phyloP scores from a whole-genome alignment of 1,284 basidiomycete genomes.

The Moniliella sp. region DNA sequence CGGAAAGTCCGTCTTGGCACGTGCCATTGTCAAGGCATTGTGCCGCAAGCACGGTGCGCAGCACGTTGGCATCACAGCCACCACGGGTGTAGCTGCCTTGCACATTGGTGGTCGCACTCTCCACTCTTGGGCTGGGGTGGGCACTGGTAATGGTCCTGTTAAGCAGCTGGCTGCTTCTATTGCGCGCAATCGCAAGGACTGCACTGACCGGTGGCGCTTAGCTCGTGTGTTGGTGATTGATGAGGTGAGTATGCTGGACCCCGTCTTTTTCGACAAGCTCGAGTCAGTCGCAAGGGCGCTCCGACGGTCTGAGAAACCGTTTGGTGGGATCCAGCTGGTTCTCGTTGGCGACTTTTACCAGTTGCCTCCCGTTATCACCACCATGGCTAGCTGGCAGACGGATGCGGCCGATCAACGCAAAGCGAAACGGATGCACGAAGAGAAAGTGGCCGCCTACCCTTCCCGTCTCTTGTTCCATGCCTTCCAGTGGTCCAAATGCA shows the following conservation, averaged over 20 bases:
- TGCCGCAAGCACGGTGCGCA: conserved; percentile 38
- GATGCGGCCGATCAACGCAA: not conserved
- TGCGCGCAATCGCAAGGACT: conserved; percentile 46
- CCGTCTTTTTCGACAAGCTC: conserved; percentile 70
- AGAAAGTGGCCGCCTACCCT: conserved; percentile 5
- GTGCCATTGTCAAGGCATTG: conserved; percentile 57
- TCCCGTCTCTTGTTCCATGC: conserved; percentile 70
- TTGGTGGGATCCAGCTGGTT: conserved; percentile 83
- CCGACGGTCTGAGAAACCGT: conserved; percentile 46
- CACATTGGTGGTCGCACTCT: conserved; percentile 82
- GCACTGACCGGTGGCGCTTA: conserved; percentile 62
- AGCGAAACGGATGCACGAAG: not conserved
- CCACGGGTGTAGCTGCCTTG: conserved; percentile 67
- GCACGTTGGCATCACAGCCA: conserved; percentile 63
- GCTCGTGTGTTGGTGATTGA: too few species aligned
- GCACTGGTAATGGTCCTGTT: conserved; percentile 52
- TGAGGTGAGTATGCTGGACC: conserved; percentile 99
- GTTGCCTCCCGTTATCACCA: conserved; percentile 59
- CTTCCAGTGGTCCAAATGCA: conserved; percentile 53
- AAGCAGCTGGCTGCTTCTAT: conserved; percentile 48
- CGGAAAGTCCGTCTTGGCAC: conserved; percentile 77
- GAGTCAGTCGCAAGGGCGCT: conserved; percentile 46
- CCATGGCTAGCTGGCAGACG: conserved; percentile 1
- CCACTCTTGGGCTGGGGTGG: conserved; percentile 79
- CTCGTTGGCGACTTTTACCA: conserved; percentile 92